A percentile compares a stretch with the other conserved stretches of the same genome.
These are phyloP conservation scores for Circinella minor DNA, from an alignment of 371 early-diverging fungal genomes.

Conservation along the genomic window DNA sequence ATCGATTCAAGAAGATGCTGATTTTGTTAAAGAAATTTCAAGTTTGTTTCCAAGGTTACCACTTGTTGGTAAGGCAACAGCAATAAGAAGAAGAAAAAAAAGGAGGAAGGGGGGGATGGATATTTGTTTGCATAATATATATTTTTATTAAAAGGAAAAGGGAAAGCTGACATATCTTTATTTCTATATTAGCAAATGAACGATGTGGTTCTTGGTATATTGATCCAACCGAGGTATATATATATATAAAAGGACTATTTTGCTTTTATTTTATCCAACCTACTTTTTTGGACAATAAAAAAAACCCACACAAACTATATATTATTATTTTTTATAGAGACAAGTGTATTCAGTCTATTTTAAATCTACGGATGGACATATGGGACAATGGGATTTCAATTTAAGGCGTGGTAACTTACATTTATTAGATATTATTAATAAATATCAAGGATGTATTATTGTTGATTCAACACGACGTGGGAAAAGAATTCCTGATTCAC, in stretches of 20 bases:
- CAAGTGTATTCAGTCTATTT: constrained; percentile 77
- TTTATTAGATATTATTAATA: constrained; percentile 60
- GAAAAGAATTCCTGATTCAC: constrained; percentile 82
- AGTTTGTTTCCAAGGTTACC: constrained; percentile 63
- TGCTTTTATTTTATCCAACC: too few relatives aligned
- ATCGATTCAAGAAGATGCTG: constrained; percentile 79
- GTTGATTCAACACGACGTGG: constrained; percentile 90
- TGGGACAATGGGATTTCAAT: constrained; percentile 83
- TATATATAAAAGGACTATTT: too few relatives aligned
- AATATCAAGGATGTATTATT: constrained; percentile 75
- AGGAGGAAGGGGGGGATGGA: too few relatives aligned
- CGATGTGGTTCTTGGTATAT: constrained; percentile 88
- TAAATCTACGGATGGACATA: constrained; percentile 92
- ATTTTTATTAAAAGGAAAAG: not conserved
- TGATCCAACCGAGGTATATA: constrained; percentile 58
- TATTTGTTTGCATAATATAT: not conserved
- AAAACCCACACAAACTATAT: too few relatives aligned
- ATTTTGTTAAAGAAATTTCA: constrained; percentile 68
- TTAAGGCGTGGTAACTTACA: constrained; percentile 80
- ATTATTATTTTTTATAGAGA: constrained; percentile 29
- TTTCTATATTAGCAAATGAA: constrained; percentile 65
- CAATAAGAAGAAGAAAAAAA: too few relatives aligned
- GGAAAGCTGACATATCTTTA: not conserved
- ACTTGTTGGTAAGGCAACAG: constrained; percentile 54
- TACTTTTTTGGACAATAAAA: too few relatives aligned